These are phyloP conservation scores for Hypomyces perniciosus DNA, from an alignment of 2,329 filamentous ascomycete species.

Conservation along the genomic window DNA sequence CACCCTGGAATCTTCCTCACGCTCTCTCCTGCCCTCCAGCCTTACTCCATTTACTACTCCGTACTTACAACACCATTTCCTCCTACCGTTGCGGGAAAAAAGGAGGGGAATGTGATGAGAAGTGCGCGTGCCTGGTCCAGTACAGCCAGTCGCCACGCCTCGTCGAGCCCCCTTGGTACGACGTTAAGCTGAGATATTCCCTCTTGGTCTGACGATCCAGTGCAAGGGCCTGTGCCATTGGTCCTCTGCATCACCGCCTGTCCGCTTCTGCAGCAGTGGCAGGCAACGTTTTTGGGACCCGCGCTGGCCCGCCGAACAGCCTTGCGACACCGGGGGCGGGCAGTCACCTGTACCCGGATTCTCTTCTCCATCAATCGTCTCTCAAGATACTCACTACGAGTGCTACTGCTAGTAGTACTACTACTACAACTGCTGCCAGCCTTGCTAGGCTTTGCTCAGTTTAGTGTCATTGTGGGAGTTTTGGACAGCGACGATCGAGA, in stretches of 20 bases:
- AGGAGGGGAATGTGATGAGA: neutral
- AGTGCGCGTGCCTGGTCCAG: neutral
- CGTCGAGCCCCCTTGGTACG: slow-evolving; percentile 5
- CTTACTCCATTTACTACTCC: neutral
- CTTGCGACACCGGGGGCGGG: neutral
- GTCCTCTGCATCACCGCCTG: slow-evolving; percentile 15
- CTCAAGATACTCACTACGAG: neutral
- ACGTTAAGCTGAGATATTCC: slow-evolving; percentile 11
- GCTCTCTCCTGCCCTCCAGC: neutral
- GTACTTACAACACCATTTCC: neutral
- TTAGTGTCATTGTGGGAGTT: too few species aligned
- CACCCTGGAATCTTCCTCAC: too few species aligned
- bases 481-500: too few species aligned
- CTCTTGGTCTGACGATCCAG: slow-evolving; percentile 12
- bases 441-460: neutral
- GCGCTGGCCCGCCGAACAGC: neutral
- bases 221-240: slow-evolving; percentile 14
- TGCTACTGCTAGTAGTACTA: too few species aligned
- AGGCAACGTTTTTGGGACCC: neutral
- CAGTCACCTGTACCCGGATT: neutral
- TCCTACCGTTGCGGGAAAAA: neutral
- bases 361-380: neutral
- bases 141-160: slow-evolving; percentile 3
- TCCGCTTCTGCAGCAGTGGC: neutral
- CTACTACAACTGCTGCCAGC: neutral